Base-by-base conservation (phyloP, 2,329 filamentous ascomycete genomes). In the Xylaria sp. region DNA sequence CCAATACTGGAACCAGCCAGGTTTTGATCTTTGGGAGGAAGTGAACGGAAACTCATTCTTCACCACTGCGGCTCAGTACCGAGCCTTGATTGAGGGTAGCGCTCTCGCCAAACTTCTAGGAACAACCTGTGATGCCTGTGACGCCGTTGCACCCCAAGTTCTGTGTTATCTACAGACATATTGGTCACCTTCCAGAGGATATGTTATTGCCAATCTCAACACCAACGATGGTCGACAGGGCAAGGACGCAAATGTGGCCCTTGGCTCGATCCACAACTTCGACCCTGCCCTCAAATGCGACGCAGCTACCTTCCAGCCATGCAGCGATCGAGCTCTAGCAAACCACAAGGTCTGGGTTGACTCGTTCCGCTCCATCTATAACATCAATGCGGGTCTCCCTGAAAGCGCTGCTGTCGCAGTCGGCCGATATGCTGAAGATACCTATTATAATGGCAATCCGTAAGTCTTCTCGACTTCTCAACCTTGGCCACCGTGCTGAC, bases 21-120 rank as follows among this genome's bases (percentile, higher is more conserved):
- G 84, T 5, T 95, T 87, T 70, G 92, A 96, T 73, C 82, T 96
- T 3, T 95, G 92, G 92, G 92, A 95, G 73, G 92, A 95, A 74
- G 85, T 93, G 13, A 79, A 81, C 23, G 90, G 90, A 40, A 88
- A 85, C 21, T 93, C 90, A 0, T 95, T 93, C 80, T 96, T 94
- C 76, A 95, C 91, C 1, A 78, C 87, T 31, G 85, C 87, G 3
- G 83, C 84, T 40, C 86, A 90, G 62, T 87, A 94, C 72, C 86
- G 91, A 67, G 83, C 86, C n/a, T 79, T 89, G 13, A 79, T 87
- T 6, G 87, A 91, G 76, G 91, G 92, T 5, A 85, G 81, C 56
- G 79, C 81, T 2, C 81, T 95, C 15, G 90, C 91, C 3, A 75
- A 76, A n/a, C 78, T 80, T 19, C 80, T 94, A 5, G 87, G 87